Conservation (phyloP, 1,284 basidiomycete species). For the Microstroma glucosiphilum region DNA sequence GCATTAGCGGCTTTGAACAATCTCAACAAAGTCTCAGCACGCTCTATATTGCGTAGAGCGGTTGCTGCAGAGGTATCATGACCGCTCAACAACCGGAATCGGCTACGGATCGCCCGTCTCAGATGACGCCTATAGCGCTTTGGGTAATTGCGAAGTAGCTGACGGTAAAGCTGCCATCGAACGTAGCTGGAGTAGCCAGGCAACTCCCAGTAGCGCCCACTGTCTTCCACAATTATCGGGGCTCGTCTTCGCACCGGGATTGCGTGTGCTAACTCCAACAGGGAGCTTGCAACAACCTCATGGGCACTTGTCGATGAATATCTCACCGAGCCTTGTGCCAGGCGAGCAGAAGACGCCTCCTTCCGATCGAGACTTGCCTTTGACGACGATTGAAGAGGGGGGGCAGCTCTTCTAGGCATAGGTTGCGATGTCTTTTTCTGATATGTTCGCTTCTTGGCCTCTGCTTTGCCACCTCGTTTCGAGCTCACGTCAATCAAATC, state of each 20-base stretch:
- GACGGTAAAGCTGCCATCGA: conserved; percentile 29
- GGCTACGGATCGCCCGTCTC: background rate
- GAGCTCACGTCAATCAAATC: background rate
- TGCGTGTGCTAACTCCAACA: background rate
- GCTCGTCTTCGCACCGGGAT: conserved; percentile 5
- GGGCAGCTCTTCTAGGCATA: background rate
- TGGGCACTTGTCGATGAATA: background rate
- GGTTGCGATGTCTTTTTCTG: background rate
- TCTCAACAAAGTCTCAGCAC: background rate
- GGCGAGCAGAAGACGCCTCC: background rate
- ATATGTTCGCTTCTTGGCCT: background rate
- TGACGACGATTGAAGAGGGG: background rate
- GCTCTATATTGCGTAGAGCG: background rate
- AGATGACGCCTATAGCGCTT: background rate
- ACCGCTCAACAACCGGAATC: background rate
- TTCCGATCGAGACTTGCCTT: background rate
- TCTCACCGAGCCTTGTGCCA: background rate
- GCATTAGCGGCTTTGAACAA: background rate
- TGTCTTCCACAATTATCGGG: too few species aligned
- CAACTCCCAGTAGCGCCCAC: conserved; percentile 24
- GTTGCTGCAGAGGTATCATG: background rate
- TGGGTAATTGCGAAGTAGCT: conserved; percentile 24
- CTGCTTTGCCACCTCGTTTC: background rate
- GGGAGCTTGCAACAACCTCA: background rate
- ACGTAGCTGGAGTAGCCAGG: conserved; percentile 18